These are phyloP conservation scores for Lotus japonicus DNA, from an alignment of 306 rosid species.

Conservation along the genomic window DNA sequence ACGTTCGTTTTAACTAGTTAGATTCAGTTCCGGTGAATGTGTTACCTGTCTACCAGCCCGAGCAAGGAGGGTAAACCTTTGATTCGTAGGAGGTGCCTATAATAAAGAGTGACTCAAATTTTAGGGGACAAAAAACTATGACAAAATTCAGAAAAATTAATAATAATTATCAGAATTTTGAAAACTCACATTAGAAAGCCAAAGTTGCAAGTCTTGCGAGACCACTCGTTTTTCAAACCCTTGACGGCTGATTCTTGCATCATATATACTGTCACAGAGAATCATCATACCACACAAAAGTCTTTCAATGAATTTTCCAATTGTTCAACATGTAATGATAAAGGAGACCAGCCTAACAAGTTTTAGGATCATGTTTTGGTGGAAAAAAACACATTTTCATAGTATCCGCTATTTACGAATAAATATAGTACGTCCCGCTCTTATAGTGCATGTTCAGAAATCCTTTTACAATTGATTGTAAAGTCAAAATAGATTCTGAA, in stretches of 20 bases:
- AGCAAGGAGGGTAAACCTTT: slow-evolving; percentile 79
- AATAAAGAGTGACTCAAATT: slow-evolving; percentile 5
- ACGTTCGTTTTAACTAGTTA: background rate
- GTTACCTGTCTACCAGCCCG: slow-evolving; percentile 94
- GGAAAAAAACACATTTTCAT: too few species aligned
- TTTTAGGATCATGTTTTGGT: background rate
- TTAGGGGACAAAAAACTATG: background rate
- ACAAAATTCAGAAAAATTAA: background rate
- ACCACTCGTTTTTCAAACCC: slow-evolving; percentile 96
- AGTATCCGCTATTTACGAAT: too few species aligned
- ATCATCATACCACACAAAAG: slow-evolving; percentile 3
- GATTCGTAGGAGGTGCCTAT: slow-evolving; percentile 71
- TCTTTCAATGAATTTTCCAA: background rate
- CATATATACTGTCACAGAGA: slow-evolving; percentile 48
- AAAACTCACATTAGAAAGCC: slow-evolving; percentile 86
- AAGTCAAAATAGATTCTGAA: too few species aligned
- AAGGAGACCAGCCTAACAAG: background rate
- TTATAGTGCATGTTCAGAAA: too few species aligned
- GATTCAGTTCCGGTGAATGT: background rate
- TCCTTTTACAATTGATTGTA: too few species aligned
- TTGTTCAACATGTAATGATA: background rate
- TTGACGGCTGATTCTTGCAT: slow-evolving; percentile 69
- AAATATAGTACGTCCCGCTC: too few species aligned
- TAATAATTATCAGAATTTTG: background rate
- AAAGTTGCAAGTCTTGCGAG: slow-evolving; percentile 70